phyloP scores from a whole-genome alignment of 257 asterid species.

The Cynanchum wilfordii region DNA sequence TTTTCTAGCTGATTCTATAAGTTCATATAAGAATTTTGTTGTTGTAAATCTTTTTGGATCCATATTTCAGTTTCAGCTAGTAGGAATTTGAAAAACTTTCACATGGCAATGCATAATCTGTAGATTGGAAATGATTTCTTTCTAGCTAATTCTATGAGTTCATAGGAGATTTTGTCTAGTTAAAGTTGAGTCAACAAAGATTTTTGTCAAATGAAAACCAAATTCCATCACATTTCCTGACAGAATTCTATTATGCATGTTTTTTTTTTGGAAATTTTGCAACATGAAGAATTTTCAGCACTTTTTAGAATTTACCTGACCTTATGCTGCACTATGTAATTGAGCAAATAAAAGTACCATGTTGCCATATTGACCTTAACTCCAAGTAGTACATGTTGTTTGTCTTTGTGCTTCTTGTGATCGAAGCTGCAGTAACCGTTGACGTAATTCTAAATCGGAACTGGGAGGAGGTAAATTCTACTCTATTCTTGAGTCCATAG shows the following conservation, averaged over 20 bases:
- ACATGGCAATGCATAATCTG: background rate
- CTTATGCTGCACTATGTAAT: background rate
- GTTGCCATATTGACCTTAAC: constrained; percentile 40
- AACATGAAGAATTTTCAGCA: background rate
- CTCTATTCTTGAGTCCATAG: background rate
- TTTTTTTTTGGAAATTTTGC: background rate
- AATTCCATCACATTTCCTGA: background rate
- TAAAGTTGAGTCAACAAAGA: background rate
- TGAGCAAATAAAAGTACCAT: background rate
- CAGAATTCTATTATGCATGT: background rate
- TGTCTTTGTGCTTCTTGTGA: constrained; percentile 56
- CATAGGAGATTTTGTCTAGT: background rate
- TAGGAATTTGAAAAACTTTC: background rate
- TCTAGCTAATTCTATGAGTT: background rate
- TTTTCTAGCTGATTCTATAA: background rate
- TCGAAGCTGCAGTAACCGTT: constrained; percentile 71
- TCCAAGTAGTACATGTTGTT: constrained; percentile 52
- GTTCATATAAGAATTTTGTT: background rate
- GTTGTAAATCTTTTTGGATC: background rate
- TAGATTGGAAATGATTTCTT: background rate
- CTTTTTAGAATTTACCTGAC: background rate
- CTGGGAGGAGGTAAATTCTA: constrained; percentile 75
- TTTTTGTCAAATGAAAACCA: background rate
- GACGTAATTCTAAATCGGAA: constrained; percentile 68
- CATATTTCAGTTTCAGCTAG: background rate